Percentiles rank a stretch among this genome's conserved stretches.
Conservation (phyloP, 176 grass and related monocot species). For the Aegilops speltoides region DNA sequence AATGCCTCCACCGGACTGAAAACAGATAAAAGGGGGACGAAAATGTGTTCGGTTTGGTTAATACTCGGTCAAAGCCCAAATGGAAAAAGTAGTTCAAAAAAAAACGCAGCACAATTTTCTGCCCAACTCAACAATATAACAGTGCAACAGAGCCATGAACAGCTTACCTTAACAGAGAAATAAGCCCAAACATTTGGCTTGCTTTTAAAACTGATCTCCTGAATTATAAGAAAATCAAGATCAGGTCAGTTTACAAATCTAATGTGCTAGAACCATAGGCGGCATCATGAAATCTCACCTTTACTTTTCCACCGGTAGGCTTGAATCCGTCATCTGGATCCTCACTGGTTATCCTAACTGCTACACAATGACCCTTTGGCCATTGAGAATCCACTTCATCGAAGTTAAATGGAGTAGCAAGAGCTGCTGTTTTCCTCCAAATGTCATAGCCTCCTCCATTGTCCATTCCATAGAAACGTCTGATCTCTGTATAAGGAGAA, state of each 20-base stretch:
- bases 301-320: slow-evolving; percentile 93
- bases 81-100: neutral
- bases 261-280: slow-evolving; percentile 22
- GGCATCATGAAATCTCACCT: slow-evolving; percentile 52
- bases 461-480: slow-evolving; percentile 96
- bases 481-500: slow-evolving; percentile 65
- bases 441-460: slow-evolving; percentile 81
- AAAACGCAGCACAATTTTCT: neutral
- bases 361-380: slow-evolving; percentile 92
- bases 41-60: slow-evolving; percentile 9
- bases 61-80: slow-evolving; percentile 4
- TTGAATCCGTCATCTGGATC: slow-evolving; percentile 99
- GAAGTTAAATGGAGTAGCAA: slow-evolving; percentile 87
- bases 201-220: slow-evolving; percentile 98
- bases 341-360: slow-evolving; percentile 93
- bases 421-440: slow-evolving; percentile 78
- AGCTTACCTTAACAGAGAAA: slow-evolving; percentile 97
- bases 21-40: slow-evolving; percentile 1
- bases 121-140: neutral
- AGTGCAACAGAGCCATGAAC: slow-evolving; percentile 5
- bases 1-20: slow-evolving; percentile 97
- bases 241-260: slow-evolving; percentile 5
- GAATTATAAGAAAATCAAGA: slow-evolving; percentile 37
- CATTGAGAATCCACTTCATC: slow-evolving; percentile 83
- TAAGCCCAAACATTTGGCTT: slow-evolving; percentile 97